phyloP scores from a whole-genome alignment of 495 filamentous ascomycete genomes.

The Hypoxylon rickii region DNA sequence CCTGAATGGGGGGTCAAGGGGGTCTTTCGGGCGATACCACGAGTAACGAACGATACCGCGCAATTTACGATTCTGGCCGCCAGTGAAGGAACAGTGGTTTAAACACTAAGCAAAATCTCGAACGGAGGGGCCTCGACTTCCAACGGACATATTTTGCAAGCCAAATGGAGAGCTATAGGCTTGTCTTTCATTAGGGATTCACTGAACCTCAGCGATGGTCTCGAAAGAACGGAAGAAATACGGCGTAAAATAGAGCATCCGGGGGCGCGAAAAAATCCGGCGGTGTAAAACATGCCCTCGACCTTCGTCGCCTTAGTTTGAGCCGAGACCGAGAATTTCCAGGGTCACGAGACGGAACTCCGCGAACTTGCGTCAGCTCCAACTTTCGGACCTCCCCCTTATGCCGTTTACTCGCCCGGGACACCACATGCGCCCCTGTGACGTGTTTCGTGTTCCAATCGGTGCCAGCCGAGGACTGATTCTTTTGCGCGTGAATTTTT shows the following conservation, averaged over 20 bases:
- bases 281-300: too few species aligned
- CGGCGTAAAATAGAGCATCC: too few species aligned
- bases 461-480: background rate
- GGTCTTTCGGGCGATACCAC: background rate
- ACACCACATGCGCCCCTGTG: background rate
- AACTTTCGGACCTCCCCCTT: background rate
- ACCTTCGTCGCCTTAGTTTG: background rate
- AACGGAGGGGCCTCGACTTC: background rate
- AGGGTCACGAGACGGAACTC: background rate
- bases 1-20: background rate
- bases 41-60: background rate
- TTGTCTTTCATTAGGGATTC: too few species aligned
- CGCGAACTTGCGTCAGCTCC: background rate
- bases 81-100: background rate
- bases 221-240: too few species aligned
- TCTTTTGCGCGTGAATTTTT: constrained; percentile 4
- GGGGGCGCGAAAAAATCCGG: too few species aligned
- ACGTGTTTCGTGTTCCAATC: background rate
- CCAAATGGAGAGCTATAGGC: too few species aligned
- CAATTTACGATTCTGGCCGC: background rate
- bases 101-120: background rate
- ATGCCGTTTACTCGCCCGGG: background rate
- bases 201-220: too few species aligned
- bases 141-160: background rate
- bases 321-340: background rate